Evolutionary conservation across 306 rosid genomes (phyloP).

Genomic region (Luffa aegyptiaca): DNA sequence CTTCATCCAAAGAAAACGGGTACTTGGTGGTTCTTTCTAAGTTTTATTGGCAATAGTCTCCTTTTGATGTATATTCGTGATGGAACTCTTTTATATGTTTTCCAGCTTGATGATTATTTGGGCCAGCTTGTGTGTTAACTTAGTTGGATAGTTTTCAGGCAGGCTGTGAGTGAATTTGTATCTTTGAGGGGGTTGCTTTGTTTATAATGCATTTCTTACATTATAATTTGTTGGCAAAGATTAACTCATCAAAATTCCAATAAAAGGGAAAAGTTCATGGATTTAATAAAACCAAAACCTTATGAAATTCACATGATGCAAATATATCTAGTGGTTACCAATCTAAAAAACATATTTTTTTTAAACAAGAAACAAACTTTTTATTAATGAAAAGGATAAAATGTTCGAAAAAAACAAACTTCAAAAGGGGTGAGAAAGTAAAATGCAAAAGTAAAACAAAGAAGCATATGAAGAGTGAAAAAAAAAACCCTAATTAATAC

Average conservation of each 20-base stretch:
- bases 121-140: background rate
- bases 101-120: background rate
- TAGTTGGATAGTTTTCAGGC: background rate
- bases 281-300: background rate
- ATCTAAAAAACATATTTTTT: background rate
- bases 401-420: no score
- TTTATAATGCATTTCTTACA: background rate
- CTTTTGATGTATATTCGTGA: background rate
- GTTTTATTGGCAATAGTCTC: no score
- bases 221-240: background rate
- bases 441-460: no score
- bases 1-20: background rate
- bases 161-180: background rate
- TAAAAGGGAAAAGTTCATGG: background rate
- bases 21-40: background rate
- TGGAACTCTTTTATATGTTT: background rate
- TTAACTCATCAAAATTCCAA: background rate
- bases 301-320: background rate
- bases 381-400: no score
- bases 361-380: no score
- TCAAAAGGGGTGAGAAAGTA: no score
- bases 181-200: background rate
- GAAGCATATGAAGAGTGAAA: no score
- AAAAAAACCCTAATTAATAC: no score
- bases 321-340: background rate